A percentile compares a stretch with the other conserved stretches of the same genome.
phyloP scores from a whole-genome alignment of 176 grass and related monocot species.

The Phyllostachys edulis region DNA sequence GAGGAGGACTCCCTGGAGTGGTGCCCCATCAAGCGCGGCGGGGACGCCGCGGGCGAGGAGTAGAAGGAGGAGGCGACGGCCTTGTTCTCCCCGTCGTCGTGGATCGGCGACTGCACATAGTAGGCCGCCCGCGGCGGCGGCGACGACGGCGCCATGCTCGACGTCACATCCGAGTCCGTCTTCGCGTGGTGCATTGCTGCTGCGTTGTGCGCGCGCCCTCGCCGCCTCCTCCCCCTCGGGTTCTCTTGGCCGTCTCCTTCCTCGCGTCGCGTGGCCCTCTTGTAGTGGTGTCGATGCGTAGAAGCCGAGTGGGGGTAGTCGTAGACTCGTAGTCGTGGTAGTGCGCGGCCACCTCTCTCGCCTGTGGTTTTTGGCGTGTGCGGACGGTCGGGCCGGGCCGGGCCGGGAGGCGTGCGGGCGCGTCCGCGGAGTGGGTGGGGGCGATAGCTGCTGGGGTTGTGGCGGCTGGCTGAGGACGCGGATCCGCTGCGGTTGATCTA shows the following conservation, averaged over 20 bases:
- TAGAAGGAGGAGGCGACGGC: conserved; percentile 59
- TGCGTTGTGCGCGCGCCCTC: not conserved
- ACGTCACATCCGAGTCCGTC: conserved; percentile 82
- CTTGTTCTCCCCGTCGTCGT: conserved; percentile 77
- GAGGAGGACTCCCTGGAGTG: conserved; percentile 70
- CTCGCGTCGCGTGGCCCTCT: not conserved
- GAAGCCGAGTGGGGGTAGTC: not conserved
- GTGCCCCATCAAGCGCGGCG: conserved; percentile 52
- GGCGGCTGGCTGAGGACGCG: not conserved
- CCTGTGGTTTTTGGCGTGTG: conserved; percentile 12
- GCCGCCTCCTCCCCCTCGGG: not conserved
- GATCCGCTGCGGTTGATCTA: not conserved
- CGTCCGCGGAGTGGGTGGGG: not conserved
- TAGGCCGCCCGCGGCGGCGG: conserved; percentile 52
- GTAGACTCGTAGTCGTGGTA: not conserved
- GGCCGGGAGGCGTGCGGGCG: conserved; percentile 7
- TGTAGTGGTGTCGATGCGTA: not conserved
- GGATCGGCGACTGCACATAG: conserved; percentile 90
- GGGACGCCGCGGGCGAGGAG: conserved; percentile 68
- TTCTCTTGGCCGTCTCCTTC: not conserved
- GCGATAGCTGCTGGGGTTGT: not conserved
- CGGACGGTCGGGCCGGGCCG: conserved; percentile 12
- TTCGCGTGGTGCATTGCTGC: conserved; percentile 59
- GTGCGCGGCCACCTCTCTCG: conserved; percentile 35
- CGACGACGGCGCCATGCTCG: conserved; percentile 71